Base-by-base conservation (phyloP, 352 stramenopile species). In the Aphanomyces euteiches region DNA sequence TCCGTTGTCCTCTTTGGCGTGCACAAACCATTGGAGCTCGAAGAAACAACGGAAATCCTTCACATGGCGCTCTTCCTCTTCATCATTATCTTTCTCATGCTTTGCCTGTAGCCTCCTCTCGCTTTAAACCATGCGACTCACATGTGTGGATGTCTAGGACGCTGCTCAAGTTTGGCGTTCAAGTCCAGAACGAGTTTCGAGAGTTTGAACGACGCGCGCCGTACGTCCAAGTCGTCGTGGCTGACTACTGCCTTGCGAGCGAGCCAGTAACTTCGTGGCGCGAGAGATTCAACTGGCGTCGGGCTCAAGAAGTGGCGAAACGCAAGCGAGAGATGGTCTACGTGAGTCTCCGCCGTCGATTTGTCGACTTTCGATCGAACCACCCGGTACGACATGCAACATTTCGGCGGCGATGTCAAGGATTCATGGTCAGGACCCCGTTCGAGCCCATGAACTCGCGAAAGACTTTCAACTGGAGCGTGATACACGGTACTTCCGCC, bases 61-160 rank as follows among this genome's bases (percentile, higher is more conserved):
- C 84, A 92, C 60, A 89, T 92, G 82, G 84, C 78, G 5, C 74
- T 92, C 17, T 92, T 92, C 70, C 79, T 90, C 65, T 92, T 92
- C 73, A 85, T 92, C 60, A 69, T 90, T 73, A 89, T 90, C 75
- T 92, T 92, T 72, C 77, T 92, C 40, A 76, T 90, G 37, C 77
- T 92, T 13, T 90, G 84, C 73, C 78, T 67, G 59, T 67, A 56
- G 13, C 10, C 5, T 47, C 3, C 37, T 48, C 37, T 45, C 28
- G 21, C 17, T 65, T 38, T 17, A 1, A 15, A 19, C 3, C 17
- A 28, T n/a, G 13, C 5, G 37, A 13, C 39, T 65, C 39, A 50
- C 34, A 53, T 53, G 45, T 53, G n/a, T 38, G 50, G 7, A 28
- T 58, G 7, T 48, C 5, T 54, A 67, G 79, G 17, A 78, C 73